These are phyloP conservation scores for Pilaira anomala DNA, from an alignment of 192 early-diverging fungal species.

Conservation along the genomic window DNA sequence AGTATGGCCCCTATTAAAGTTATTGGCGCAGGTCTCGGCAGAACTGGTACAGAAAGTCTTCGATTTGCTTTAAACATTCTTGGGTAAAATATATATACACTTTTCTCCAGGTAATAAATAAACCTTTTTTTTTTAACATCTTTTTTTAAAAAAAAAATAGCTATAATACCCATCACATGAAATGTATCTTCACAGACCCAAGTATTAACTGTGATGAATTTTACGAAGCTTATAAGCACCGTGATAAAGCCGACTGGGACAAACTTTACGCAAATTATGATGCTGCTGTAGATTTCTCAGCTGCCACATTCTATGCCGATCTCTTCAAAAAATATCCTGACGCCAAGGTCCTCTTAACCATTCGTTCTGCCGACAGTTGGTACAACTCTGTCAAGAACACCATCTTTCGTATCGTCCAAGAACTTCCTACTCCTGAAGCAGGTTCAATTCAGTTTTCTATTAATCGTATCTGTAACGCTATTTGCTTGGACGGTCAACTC, in stretches of 20 bases:
- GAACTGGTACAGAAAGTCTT: slow-evolving; percentile 26
- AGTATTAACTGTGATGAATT: not conserved
- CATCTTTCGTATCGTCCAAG: not conserved
- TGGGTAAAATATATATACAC: no score
- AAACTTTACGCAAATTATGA: slow-evolving; percentile 6
- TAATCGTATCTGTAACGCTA: not conserved
- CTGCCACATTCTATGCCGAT: slow-evolving; percentile 18
- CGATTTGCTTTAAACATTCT: slow-evolving; percentile 18
- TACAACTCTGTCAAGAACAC: slow-evolving; percentile 19
- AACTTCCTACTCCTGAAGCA: no score
- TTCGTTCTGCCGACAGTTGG: slow-evolving; percentile 21
- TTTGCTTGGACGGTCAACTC: not conserved
- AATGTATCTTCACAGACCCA: slow-evolving; percentile 10
- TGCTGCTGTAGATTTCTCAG: slow-evolving; percentile 24
- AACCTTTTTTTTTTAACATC: not conserved
- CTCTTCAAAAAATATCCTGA: slow-evolving; percentile 24
- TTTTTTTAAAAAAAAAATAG: not conserved
- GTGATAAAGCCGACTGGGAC: slow-evolving; percentile 21
- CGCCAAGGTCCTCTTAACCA: slow-evolving; percentile 27
- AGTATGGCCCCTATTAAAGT: slow-evolving; percentile 23
- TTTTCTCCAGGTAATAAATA: no score
- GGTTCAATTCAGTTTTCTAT: no score
- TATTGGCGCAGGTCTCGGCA: slow-evolving; percentile 28
- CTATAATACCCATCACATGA: slow-evolving; percentile 25
- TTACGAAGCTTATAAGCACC: not conserved